Evolutionary conservation across 139 green algal genomes (phyloP), one percentile per base, ranked within the genome.

Genomic region (Auxenochlorella protothecoides): DNA sequence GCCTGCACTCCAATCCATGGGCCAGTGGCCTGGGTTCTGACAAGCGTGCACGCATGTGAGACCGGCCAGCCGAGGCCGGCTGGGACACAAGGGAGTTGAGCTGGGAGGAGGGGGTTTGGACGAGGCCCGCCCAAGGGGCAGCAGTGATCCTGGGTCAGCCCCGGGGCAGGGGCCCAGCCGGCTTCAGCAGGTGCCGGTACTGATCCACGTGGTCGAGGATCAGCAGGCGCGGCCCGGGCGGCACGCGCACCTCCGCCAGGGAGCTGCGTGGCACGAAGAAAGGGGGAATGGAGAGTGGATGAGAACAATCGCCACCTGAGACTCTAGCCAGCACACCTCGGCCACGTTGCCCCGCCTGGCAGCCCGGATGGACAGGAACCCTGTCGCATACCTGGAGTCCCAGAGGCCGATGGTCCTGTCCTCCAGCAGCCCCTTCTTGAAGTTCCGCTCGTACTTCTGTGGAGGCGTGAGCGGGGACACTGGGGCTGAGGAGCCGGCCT

Each of bases 391-490:
- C 73, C 53, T 66, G 6, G 59, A 52, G 65, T 92, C 93, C 89
- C 92, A 96, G 6, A 97, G 81, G 83, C 90, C 88, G 72, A 99
- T 91, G 27, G 91, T 97, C 59, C 79, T 84, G 81, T 99, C 95
- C 51, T 85, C 96, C 7, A 99, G 81, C 79, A 87, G 73, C 5
- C 81, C 88, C 71, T 89, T 92, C 78, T 92, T 93, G 61, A 99
- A 79, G 71, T 97, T 97, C 75, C 94, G 92, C 68, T 93, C 82
- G 73, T 96, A 98, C 71, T 97, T 93, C 82, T 94, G 82, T 76
- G 86, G 27, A 44, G 27, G 27, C 27, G 27, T 44, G 27, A 44
- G 27, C 27, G 27, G 27, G 27, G 27, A 44, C 27, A 44, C 27
- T 44, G 27, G 27, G 27, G 27, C 27, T 44, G 27, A 44, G 27